Percentiles rank a stretch among this genome's conserved stretches.
Conservation (phyloP, 768 basidiomycete genomes). For the Lactarius pseudohatsudake region DNA sequence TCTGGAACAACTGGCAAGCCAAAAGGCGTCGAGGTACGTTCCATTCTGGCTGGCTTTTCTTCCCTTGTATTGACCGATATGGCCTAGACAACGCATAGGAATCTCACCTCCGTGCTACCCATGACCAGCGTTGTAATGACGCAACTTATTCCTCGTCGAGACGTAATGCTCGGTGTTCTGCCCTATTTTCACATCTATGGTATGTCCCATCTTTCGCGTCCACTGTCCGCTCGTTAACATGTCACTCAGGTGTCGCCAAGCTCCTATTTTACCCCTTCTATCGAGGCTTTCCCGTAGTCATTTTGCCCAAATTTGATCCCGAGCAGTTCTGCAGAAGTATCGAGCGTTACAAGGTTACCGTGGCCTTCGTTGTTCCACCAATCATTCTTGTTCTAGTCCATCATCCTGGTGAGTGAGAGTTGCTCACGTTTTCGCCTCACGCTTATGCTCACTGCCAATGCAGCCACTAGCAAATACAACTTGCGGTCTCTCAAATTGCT, state of each 20-base stretch:
- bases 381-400: constrained; percentile 75
- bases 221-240: constrained; percentile 42
- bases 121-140: constrained; percentile 51
- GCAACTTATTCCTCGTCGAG: constrained; percentile 39
- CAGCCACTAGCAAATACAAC: constrained; percentile 67
- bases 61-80: not conserved
- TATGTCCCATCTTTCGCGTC: constrained; percentile 38
- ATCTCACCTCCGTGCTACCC: constrained; percentile 59
- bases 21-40: constrained; percentile 57
- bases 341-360: constrained; percentile 60
- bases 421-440: not conserved
- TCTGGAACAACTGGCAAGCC: constrained; percentile 77
- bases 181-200: constrained; percentile 59
- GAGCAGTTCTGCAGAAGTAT: constrained; percentile 63
- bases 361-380: constrained; percentile 71
- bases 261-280: constrained; percentile 59
- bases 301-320: constrained; percentile 74
- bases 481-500: constrained; percentile 56
- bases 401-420: constrained; percentile 53
- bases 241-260: constrained; percentile 52
- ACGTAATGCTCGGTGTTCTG: constrained; percentile 61
- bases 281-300: constrained; percentile 49
- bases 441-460: constrained; percentile 1
- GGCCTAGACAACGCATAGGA: constrained; percentile 61
- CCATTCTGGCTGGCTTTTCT: not conserved